Conservation (phyloP, 176 grass and related monocot genomes). For the Guadua angustifolia region DNA sequence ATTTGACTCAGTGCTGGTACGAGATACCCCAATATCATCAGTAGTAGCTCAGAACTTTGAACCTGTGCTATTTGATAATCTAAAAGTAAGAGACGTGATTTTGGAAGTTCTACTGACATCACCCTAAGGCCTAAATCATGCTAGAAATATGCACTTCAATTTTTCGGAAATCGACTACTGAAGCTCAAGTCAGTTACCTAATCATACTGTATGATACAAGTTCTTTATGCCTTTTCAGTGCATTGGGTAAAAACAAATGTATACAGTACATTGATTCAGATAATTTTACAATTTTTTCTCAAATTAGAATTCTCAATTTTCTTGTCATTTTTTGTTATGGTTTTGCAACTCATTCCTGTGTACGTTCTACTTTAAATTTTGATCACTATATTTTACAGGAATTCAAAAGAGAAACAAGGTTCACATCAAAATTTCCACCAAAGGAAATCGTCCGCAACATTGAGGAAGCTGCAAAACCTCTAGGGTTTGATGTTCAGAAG, state of each 20-base stretch:
- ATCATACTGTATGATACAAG: background rate
- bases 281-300: background rate
- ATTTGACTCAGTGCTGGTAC: constrained; percentile 83
- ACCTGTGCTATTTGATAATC: background rate
- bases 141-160: background rate
- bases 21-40: constrained; percentile 2
- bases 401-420: constrained; percentile 93
- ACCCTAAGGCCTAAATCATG: background rate
- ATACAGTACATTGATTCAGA: background rate
- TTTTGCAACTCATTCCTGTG: background rate
- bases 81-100: background rate
- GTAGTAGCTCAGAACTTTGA: background rate
- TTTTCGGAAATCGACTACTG: background rate
- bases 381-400: constrained; percentile 52
- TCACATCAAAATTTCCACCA: constrained; percentile 85
- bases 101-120: background rate
- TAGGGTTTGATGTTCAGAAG: constrained; percentile 96
- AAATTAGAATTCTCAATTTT: background rate
- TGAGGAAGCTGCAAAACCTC: constrained; percentile 98
- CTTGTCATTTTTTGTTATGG: background rate
- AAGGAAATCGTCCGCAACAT: constrained; percentile 95
- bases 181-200: background rate
- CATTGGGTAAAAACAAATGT: too few relatives aligned
- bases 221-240: constrained; percentile 1
- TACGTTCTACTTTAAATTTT: background rate